A percentile compares a stretch with the other conserved stretches of the same genome.
These are phyloP conservation scores for Kwoniella newhampshirensis DNA, from an alignment of 768 basidiomycete genomes.

Conservation along the genomic window DNA sequence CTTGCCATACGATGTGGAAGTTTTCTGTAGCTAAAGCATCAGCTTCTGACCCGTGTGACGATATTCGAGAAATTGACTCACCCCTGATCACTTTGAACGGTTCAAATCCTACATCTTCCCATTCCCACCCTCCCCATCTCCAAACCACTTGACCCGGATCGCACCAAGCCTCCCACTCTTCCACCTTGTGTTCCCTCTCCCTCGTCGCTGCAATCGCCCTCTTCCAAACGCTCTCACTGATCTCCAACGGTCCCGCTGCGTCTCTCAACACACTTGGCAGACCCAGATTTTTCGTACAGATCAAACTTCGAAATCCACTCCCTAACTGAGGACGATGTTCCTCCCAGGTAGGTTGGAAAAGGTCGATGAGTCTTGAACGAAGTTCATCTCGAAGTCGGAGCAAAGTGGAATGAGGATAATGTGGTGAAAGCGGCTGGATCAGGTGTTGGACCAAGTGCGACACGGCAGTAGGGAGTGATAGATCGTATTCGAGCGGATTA, in stretches of 20 bases:
- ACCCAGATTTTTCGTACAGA: constrained; percentile 35
- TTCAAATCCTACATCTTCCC: constrained; percentile 50
- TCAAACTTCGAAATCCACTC: constrained; percentile 49
- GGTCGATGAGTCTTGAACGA: constrained; percentile 16
- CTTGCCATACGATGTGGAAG: constrained; percentile 49
- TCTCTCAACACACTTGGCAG: constrained; percentile 39
- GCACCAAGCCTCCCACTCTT: constrained; percentile 54
- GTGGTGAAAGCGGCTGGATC: constrained; percentile 30
- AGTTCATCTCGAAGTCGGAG: constrained; percentile 29
- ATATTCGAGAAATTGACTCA: constrained; percentile 24
- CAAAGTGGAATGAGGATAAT: constrained; percentile 35
- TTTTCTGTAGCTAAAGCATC: constrained; percentile 44
- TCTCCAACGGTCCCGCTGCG: constrained; percentile 29
- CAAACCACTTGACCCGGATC: constrained; percentile 52
- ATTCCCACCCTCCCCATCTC: constrained; percentile 53
- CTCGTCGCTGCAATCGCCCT: constrained; percentile 26
- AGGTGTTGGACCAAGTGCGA: constrained; percentile 39
- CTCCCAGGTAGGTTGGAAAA: constrained; percentile 46
- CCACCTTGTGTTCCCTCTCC: constrained; percentile 11
- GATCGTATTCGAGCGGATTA: constrained; percentile 13
- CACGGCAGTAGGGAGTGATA: constrained; percentile 39
- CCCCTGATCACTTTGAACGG: constrained; percentile 37
- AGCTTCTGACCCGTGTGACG: too few species aligned
- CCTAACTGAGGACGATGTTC: constrained; percentile 36
- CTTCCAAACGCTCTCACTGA: constrained; percentile 44